phyloP scores from a whole-genome alignment of 768 basidiomycete genomes.

The Plicaturopsis crispa region DNA sequence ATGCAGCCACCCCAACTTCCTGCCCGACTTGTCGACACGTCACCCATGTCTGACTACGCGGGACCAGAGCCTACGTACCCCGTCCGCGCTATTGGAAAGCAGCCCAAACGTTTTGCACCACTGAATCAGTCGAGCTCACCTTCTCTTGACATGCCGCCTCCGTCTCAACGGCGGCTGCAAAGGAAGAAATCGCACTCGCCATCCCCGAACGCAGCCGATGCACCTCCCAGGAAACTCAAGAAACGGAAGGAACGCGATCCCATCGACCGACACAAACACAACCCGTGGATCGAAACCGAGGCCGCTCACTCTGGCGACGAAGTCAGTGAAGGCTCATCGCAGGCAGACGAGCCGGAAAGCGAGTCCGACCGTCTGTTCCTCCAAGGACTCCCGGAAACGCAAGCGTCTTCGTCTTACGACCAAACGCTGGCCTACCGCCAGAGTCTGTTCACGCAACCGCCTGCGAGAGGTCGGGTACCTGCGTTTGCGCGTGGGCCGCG shows the following conservation, averaged over 20 bases:
- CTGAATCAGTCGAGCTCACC: constrained; percentile 14
- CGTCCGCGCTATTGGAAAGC: constrained; percentile 30
- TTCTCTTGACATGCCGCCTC: constrained; percentile 23
- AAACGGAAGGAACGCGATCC: constrained; percentile 14
- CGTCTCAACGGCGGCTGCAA: constrained; percentile 13
- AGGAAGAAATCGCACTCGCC: background rate
- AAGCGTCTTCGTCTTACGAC: constrained; percentile 64
- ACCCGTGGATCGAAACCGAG: constrained; percentile 56
- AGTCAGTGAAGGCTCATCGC: constrained; percentile 54
- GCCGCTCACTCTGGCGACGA: constrained; percentile 82
- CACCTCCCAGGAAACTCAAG: constrained; percentile 7
- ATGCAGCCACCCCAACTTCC: constrained; percentile 31
- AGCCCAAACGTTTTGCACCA: constrained; percentile 1
- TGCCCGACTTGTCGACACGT: constrained; percentile 15
- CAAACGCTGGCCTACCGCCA: constrained; percentile 63
- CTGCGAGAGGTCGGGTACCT: constrained; percentile 35
- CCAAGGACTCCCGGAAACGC: constrained; percentile 55
- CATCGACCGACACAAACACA: constrained; percentile 23
- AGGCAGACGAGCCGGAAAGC: constrained; percentile 44
- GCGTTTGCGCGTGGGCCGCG: constrained; percentile 45
- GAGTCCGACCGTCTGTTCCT: constrained; percentile 68
- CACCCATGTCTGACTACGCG: constrained; percentile 12
- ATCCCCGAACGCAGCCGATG: constrained; percentile 10
- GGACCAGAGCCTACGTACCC: constrained; percentile 36
- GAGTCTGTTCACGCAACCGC: constrained; percentile 67